A percentile compares a stretch with the other conserved stretches of the same genome.
phyloP scores from a whole-genome alignment of 495 filamentous ascomycete species.

The Tetracladium setigerum region DNA sequence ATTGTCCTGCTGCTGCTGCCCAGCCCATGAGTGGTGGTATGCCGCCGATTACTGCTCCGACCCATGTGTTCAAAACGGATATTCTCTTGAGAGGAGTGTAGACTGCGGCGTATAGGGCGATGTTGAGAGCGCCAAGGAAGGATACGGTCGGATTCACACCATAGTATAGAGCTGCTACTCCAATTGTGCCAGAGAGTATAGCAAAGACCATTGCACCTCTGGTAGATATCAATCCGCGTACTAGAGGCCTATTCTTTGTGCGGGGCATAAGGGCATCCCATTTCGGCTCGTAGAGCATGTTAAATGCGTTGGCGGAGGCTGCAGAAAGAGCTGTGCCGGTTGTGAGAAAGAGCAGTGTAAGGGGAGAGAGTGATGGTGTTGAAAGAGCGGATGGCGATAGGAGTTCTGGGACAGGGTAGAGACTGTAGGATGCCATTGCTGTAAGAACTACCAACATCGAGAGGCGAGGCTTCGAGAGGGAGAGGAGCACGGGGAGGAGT shows the following conservation, averaged over 20 bases:
- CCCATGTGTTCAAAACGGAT: conserved; percentile 88
- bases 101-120: conserved; percentile 78
- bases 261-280: conserved; percentile 90
- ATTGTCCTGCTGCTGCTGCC: conserved; percentile 86
- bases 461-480: conserved; percentile 89
- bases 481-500: conserved; percentile 74
- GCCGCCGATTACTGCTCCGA: conserved; percentile 83
- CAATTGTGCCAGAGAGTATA: conserved; percentile 53
- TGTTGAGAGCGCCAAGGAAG: conserved; percentile 77
- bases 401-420: conserved; percentile 80
- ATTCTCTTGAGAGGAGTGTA: conserved; percentile 92
- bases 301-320: conserved; percentile 85
- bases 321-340: conserved; percentile 78
- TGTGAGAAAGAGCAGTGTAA: conserved; percentile 90
- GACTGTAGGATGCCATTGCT: conserved; percentile 83
- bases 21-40: conserved; percentile 98
- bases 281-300: conserved; percentile 91
- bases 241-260: conserved; percentile 82
- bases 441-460: conserved; percentile 87
- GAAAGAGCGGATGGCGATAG: conserved; percentile 61
- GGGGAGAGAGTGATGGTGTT: conserved; percentile 76
- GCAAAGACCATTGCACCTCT: conserved; percentile 77
- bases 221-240: conserved; percentile 70
- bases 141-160: conserved; percentile 93
- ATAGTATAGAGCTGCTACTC: conserved; percentile 63